Conservation (phyloP, 1,284 basidiomycete species). For the Austroboletus niveus region DNA sequence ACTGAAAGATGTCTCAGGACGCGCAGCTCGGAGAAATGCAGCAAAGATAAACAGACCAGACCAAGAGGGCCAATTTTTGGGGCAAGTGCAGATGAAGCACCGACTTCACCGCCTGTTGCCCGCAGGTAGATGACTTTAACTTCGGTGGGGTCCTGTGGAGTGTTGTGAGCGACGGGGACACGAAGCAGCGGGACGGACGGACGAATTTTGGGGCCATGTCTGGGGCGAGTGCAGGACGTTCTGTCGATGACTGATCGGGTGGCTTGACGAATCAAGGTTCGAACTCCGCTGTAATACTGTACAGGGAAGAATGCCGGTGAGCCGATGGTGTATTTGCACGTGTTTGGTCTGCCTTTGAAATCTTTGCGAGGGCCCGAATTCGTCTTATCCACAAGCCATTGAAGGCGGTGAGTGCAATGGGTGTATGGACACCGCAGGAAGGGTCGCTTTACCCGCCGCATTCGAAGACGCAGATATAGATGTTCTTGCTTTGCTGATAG, state of each 20-base stretch:
- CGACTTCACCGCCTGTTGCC: slow-evolving; percentile 99
- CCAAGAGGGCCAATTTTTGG: slow-evolving; percentile 99
- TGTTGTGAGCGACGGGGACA: slow-evolving; percentile 14
- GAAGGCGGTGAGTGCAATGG: slow-evolving; percentile 57
- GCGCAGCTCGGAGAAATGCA: neutral
- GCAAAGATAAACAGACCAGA: slow-evolving; percentile 65
- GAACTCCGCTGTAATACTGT: slow-evolving; percentile 49
- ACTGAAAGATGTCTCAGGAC: slow-evolving; percentile 50
- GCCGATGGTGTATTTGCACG: slow-evolving; percentile 21
- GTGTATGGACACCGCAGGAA: slow-evolving; percentile 68
- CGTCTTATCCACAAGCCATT: slow-evolving; percentile 18
- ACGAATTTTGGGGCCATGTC: slow-evolving; percentile 80
- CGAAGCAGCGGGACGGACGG: slow-evolving; percentile 19
- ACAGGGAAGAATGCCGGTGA: slow-evolving; percentile 38
- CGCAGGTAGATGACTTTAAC: slow-evolving; percentile 99
- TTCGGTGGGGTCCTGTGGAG: slow-evolving; percentile 81
- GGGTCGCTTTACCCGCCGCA: slow-evolving; percentile 69
- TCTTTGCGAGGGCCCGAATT: neutral
- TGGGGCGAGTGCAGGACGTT: slow-evolving; percentile 5
- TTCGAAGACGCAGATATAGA: slow-evolving; percentile 81
- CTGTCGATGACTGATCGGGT: neutral
- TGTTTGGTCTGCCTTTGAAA: slow-evolving; percentile 15
- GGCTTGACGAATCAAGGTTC: slow-evolving; percentile 48
- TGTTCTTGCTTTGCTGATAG: slow-evolving; percentile 81
- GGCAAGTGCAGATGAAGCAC: slow-evolving; percentile 97